Base-by-base conservation (phyloP, 1,284 basidiomycete species). In the Mycosarcoma mackinlayi region DNA sequence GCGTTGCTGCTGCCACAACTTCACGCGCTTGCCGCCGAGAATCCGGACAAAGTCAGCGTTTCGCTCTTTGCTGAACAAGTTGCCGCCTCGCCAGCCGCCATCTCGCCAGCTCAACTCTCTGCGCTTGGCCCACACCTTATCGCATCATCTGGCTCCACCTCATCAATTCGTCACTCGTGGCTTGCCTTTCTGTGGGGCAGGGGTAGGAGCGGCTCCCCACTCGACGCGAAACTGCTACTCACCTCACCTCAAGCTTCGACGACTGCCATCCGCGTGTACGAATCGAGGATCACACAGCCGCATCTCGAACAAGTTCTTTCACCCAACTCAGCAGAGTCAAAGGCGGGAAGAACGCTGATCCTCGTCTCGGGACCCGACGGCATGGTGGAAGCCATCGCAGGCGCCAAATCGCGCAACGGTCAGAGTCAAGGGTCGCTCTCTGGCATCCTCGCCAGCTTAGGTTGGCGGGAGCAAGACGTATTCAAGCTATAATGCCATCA, bases 301-400 rank as follows among this genome's bases (percentile, higher is more conserved):
- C 62, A 71, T 31, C 53, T 70, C 11, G 56, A 52, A 23, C 18
- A 25, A 7, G 10, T 33, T 6, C 40, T 60, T 3, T 13, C 49
- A 6, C 27, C 39, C 1, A 2, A 7, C 6, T 13, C 1, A 24
- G 46, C 6, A 14, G 14, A 18, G 19, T 8, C 16, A 13, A 39
- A 23, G 37, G 21, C 9, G 25, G 13, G 25, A 4, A 49, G 53
- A 16, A 58, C 45, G 2, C 18, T 72, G 8, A 41, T 76, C 4
- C 51, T 76, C 2, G 67, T 76, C n/a, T 64, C 59, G 11, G 73
- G 73, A 3, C 73, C 73, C 0, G 73, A 76, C 41, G 67, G 51
- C 5, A 73, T 76, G 70, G 63, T 76, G 4, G 46, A 51, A 3
- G 31, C 53, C 4, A 37, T 76, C 5, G 63, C 73, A 0, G 73